phyloP scores from a whole-genome alignment of 1,284 basidiomycete species.

The Malassezia caprae region DNA sequence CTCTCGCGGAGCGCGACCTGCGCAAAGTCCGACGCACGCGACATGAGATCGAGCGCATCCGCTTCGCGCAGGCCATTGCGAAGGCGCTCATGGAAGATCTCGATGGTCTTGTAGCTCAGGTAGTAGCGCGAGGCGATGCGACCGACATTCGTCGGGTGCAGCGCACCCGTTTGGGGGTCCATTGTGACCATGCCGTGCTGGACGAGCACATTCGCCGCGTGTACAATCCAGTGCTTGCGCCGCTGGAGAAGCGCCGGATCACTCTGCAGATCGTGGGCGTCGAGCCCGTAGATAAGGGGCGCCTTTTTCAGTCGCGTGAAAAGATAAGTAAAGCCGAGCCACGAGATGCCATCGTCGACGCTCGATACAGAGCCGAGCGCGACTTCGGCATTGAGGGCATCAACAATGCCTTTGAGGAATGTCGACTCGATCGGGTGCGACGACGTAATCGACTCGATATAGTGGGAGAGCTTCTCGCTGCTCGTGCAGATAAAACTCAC shows the following conservation, averaged over 20 bases:
- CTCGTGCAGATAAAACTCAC: conserved; percentile 95
- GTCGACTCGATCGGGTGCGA: conserved; percentile 92
- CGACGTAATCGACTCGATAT: conserved; percentile 76
- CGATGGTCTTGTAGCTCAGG: conserved; percentile 74
- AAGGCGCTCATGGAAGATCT: conserved; percentile 77
- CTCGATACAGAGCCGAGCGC: conserved; percentile 86
- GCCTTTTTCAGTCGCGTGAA: conserved; percentile 92
- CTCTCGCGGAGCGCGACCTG: conserved; percentile 88
- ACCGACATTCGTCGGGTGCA: conserved; percentile 75
- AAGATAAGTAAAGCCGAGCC: conserved; percentile 95
- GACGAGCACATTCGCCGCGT: conserved; percentile 64
- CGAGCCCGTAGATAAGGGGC: conserved; percentile 77
- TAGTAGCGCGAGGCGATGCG: conserved; percentile 95
- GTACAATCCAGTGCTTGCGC: conserved; percentile 62
- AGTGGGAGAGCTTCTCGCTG: conserved; percentile 84
- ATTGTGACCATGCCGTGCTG: conserved; percentile 73
- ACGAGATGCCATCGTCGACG: conserved; percentile 75
- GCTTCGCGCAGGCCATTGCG: conserved; percentile 82
- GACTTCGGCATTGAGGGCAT: conserved; percentile 91
- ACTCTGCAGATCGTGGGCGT: conserved; percentile 61
- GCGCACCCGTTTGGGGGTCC: conserved; percentile 57
- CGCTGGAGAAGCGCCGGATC: conserved; percentile 70
- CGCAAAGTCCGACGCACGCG: conserved; percentile 88
- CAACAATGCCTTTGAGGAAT: conserved; percentile 70
- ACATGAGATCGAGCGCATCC: conserved; percentile 75